A percentile compares a stretch with the other conserved stretches of the same genome.
Evolutionary conservation across 768 basidiomycete genomes (phyloP).

Genomic region (Crepidotus variabilis): DNA sequence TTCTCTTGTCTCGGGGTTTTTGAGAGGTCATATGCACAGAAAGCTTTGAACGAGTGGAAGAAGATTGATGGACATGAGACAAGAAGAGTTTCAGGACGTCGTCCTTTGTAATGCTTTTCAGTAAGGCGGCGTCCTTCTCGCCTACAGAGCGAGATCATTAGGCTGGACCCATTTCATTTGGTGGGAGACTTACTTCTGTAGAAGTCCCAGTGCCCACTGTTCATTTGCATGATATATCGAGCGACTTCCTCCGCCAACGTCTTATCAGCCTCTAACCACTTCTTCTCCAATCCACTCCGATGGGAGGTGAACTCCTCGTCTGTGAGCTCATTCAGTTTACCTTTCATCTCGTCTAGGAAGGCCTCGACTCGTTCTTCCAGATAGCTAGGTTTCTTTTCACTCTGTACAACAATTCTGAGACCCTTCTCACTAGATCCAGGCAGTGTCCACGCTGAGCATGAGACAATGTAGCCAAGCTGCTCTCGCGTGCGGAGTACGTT

Average conservation of each 20-base stretch:
- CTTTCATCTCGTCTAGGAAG: constrained; percentile 76
- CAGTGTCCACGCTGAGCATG: constrained; percentile 50
- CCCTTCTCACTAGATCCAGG: constrained; percentile 70
- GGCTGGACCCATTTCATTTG: constrained; percentile 5
- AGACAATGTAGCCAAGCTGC: constrained; percentile 93
- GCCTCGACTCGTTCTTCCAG: constrained; percentile 87
- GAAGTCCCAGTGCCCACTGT: constrained; percentile 85
- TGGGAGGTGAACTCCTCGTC: constrained; percentile 76
- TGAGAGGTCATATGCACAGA: constrained; percentile 80
- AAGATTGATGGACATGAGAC: constrained; percentile 64
- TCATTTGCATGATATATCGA: constrained; percentile 69
- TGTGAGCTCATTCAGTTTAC: constrained; percentile 62
- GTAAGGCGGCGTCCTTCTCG: constrained; percentile 62
- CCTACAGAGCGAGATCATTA: constrained; percentile 38
- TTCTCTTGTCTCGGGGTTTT: constrained; percentile 52
- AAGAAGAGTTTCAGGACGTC: constrained; percentile 75
- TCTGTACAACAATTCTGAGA: constrained; percentile 82
- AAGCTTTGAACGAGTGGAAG: constrained; percentile 70
- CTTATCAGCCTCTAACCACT: constrained; percentile 84
- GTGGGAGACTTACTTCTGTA: constrained; percentile 56
- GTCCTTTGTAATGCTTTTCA: constrained; percentile 65
- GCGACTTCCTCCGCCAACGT: constrained; percentile 79
- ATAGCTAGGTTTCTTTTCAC: constrained; percentile 74
- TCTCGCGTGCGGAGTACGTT: constrained; percentile 89
- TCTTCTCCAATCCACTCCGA: constrained; percentile 69